Conservation (phyloP, 1,139 yeast genomes). For the Arxiozyma heterogenica region DNA sequence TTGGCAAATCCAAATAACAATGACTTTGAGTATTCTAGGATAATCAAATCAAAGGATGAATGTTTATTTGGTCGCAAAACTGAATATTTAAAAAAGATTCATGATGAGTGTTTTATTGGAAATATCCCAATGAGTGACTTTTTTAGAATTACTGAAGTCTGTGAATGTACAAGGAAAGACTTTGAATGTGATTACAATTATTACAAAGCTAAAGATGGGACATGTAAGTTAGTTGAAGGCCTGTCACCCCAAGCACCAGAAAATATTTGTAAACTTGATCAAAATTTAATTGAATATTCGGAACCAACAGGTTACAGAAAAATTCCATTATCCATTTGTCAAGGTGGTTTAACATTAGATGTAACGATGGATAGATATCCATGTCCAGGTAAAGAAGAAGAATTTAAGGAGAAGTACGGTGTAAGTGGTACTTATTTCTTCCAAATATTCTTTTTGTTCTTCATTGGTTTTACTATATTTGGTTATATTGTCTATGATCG, state of each 20-base stretch:
- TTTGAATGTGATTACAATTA: slow-evolving; percentile 92
- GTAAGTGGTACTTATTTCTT: slow-evolving; percentile 31
- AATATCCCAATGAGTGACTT: slow-evolving; percentile 57
- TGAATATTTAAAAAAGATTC: slow-evolving; percentile 61
- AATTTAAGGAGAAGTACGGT: slow-evolving; percentile 52
- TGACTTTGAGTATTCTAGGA: slow-evolving; percentile 81
- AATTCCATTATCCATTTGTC: slow-evolving; percentile 65
- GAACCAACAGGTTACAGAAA: slow-evolving; percentile 76
- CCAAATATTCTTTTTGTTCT: slow-evolving; percentile 37
- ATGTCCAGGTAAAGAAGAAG: slow-evolving; percentile 80
- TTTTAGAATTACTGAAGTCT: slow-evolving; percentile 50
- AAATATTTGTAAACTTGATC: slow-evolving; percentile 50
- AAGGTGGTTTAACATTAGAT: slow-evolving; percentile 63
- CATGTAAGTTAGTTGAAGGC: slow-evolving; percentile 76
- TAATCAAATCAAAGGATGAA: slow-evolving; percentile 54
- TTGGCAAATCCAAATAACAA: slow-evolving; percentile 47
- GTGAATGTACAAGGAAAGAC: slow-evolving; percentile 80
- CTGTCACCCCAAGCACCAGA: slow-evolving; percentile 56
- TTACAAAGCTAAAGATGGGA: slow-evolving; percentile 62
- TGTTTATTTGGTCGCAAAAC: slow-evolving; percentile 91
- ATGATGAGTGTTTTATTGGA: slow-evolving; percentile 75
- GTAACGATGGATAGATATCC: slow-evolving; percentile 45
- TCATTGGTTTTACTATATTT: slow-evolving; percentile 46
- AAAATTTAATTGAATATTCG: slow-evolving; percentile 55
- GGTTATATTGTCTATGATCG: slow-evolving; percentile 72